phyloP scores from a whole-genome alignment of 78 protist species.

The Polysphondylium violaceum region DNA sequence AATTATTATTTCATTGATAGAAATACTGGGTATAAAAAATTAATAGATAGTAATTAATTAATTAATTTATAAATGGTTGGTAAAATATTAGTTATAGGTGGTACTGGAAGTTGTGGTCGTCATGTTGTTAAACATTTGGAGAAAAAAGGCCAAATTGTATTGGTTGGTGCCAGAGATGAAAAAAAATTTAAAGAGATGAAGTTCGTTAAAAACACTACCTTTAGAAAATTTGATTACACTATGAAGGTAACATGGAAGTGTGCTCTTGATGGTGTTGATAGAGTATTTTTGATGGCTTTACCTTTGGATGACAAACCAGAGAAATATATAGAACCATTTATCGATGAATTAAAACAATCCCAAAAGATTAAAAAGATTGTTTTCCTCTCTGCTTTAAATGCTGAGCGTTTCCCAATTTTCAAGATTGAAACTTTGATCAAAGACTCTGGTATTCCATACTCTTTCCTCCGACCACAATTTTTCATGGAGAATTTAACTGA shows the following conservation, averaged over 20 bases:
- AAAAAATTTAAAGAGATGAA: background rate
- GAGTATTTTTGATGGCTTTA: slow-evolving; percentile 20
- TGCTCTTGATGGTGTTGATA: background rate
- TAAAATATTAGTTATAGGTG: slow-evolving; percentile 39
- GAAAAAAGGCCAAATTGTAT: background rate
- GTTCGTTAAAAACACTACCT: background rate
- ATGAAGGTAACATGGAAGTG: background rate
- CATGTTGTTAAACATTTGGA: background rate
- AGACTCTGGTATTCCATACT: background rate
- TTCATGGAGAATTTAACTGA: slow-evolving; percentile 2
- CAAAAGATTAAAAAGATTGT: slow-evolving; percentile 4
- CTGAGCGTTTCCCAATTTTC: slow-evolving; percentile 12
- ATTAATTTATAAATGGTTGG: no score
- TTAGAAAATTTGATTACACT: background rate
- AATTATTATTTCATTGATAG: no score
- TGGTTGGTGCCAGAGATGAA: background rate
- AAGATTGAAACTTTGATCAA: slow-evolving; percentile 4
- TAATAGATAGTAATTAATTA: no score
- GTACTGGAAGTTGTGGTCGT: slow-evolving; percentile 20
- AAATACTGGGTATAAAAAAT: no score
- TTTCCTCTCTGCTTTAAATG: slow-evolving; percentile 1
- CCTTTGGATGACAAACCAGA: slow-evolving; percentile 39
- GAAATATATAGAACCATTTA: background rate
- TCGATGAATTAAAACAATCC: slow-evolving; percentile 1
- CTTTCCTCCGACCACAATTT: slow-evolving; percentile 15